Percentiles rank a stretch among this genome's conserved stretches.
These are phyloP conservation scores for Lumnitzera littorea DNA, from an alignment of 345 rosid species.

Conservation along the genomic window DNA sequence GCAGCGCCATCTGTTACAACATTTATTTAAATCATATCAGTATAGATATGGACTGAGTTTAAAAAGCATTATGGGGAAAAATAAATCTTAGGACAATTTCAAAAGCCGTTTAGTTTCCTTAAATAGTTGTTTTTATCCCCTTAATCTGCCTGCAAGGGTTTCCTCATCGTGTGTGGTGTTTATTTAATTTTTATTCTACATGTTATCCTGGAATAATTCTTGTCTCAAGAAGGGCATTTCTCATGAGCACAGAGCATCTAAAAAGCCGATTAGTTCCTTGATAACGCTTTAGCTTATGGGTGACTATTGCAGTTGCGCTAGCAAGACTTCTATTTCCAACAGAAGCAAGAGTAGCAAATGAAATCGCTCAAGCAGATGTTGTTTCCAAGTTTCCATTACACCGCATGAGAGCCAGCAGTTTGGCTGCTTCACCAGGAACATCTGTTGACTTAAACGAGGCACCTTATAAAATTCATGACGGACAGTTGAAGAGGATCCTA, in stretches of 20 bases:
- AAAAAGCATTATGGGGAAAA: too few species aligned
- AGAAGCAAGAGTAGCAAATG: conserved; percentile 72
- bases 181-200: too few species aligned
- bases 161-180: too few species aligned
- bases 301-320: conserved; percentile 48
- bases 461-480: conserved; percentile 59
- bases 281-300: neutral
- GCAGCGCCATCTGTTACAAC: too few species aligned
- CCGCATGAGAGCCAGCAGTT: conserved; percentile 19
- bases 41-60: too few species aligned
- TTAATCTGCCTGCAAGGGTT: too few species aligned
- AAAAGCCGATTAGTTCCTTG: neutral
- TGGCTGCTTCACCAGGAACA: conserved; percentile 26
- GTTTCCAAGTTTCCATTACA: conserved; percentile 58
- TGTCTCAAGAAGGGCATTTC: too few species aligned
- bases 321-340: conserved; percentile 73
- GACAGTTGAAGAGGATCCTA: conserved; percentile 54
- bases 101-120: too few species aligned
- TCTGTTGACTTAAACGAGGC: conserved; percentile 56
- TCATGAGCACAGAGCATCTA: neutral
- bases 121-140: too few species aligned
- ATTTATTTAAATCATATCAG: too few species aligned
- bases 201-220: too few species aligned
- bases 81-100: too few species aligned
- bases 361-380: conserved; percentile 48